These are phyloP conservation scores for Neoboletus subvelutipes DNA, from an alignment of 768 basidiomycete genomes.

Conservation along the genomic window DNA sequence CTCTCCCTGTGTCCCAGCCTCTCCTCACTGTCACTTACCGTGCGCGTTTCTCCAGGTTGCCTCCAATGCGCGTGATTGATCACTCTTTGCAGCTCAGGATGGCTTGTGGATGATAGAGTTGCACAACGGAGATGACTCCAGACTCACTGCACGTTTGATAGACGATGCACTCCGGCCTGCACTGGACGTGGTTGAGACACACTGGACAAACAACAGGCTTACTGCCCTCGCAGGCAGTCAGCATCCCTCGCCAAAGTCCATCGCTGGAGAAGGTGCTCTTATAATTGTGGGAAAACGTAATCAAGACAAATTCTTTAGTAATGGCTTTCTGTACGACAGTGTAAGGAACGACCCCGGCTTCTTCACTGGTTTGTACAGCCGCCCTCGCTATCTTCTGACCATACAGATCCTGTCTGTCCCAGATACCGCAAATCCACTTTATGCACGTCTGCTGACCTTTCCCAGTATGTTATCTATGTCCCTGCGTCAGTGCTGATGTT, in stretches of 20 bases:
- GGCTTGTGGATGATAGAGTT: slow-evolving; percentile 77
- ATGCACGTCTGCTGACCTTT: slow-evolving; percentile 67
- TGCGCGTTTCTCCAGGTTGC: slow-evolving; percentile 29
- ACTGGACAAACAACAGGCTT: slow-evolving; percentile 62
- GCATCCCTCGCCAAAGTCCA: slow-evolving; percentile 32
- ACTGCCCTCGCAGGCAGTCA: slow-evolving; percentile 41
- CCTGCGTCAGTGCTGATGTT: neutral
- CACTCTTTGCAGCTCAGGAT: slow-evolving; percentile 36
- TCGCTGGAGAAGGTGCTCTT: slow-evolving; percentile 59
- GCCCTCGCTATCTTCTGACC: neutral
- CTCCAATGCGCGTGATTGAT: neutral
- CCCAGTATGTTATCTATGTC: slow-evolving; percentile 55
- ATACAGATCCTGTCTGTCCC: slow-evolving; percentile 4
- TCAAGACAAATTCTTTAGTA: slow-evolving; percentile 90
- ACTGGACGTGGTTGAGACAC: slow-evolving; percentile 66
- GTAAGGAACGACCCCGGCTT: slow-evolving; percentile 55
- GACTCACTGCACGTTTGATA: slow-evolving; percentile 59
- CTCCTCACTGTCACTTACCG: slow-evolving; percentile 70
- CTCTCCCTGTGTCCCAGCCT: slow-evolving; percentile 49
- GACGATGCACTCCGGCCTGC: slow-evolving; percentile 64
- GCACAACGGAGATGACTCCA: slow-evolving; percentile 74
- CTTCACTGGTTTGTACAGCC: slow-evolving; percentile 53
- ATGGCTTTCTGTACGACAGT: slow-evolving; percentile 68
- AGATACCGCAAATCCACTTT: slow-evolving; percentile 76
- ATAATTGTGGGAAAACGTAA: slow-evolving; percentile 72